Conservation (phyloP, 202 grass and related monocot genomes). For the Panicum virgatum region DNA sequence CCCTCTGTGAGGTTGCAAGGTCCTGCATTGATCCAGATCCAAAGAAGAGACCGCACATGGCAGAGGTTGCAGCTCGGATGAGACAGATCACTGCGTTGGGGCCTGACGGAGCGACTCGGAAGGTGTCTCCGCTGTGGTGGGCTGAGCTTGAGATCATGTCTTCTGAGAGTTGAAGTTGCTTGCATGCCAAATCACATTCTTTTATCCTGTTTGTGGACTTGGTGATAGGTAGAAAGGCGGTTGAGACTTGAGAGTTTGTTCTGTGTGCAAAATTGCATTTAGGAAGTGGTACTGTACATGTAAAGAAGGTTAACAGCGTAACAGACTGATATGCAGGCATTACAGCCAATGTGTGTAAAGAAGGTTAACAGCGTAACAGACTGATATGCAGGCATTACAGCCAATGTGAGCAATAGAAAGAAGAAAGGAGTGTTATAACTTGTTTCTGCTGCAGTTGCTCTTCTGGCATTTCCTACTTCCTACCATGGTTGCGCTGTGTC, state of each 20-base stretch:
- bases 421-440: not conserved
- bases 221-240: constrained; percentile 18
- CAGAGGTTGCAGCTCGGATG: constrained; percentile 37
- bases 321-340: not conserved
- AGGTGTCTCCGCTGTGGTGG: constrained; percentile 77
- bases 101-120: constrained; percentile 55
- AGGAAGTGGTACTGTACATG: constrained; percentile 18
- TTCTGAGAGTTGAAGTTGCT: constrained; percentile 41
- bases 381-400: not conserved
- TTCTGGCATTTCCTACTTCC: not conserved
- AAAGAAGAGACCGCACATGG: constrained; percentile 52
- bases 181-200: constrained; percentile 16
- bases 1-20: constrained; percentile 40
- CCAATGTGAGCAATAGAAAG: not conserved
- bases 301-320: constrained; percentile 13
- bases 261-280: constrained; percentile 15
- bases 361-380: not conserved
- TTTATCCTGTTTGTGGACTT: constrained; percentile 40
- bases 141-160: constrained; percentile 78
- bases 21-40: constrained; percentile 49
- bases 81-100: constrained; percentile 52
- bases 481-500: not conserved
- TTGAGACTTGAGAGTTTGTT: not conserved
- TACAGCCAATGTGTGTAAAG: constrained; percentile 34
- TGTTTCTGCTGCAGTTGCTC: not conserved